These are phyloP conservation scores for Nissolia schottii DNA, from an alignment of 306 rosid species.

Conservation along the genomic window DNA sequence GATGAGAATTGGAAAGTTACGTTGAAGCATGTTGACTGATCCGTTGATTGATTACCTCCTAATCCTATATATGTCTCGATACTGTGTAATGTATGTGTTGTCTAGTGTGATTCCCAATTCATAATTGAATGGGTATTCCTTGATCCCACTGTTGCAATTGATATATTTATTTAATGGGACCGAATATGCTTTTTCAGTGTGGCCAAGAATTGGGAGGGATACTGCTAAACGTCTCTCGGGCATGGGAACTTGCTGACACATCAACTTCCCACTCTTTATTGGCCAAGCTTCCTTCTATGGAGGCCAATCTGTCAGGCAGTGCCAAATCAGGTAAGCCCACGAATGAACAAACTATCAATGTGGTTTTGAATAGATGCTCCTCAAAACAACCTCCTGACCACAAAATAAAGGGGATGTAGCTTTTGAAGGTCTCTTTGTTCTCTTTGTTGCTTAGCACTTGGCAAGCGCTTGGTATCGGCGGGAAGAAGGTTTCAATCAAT, in stretches of 20 bases:
- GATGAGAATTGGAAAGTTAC: neutral
- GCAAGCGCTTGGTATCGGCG: constrained; percentile 76
- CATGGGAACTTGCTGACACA: constrained; percentile 87
- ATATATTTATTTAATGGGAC: neutral
- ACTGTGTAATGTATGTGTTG: neutral
- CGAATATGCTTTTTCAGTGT: constrained; percentile 45
- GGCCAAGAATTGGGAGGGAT: constrained; percentile 83
- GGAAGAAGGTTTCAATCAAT: constrained; percentile 91
- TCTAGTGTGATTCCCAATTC: neutral
- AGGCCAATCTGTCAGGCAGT: constrained; percentile 46
- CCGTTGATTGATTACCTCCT: neutral
- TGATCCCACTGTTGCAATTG: neutral
- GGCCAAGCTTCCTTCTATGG: constrained; percentile 61
- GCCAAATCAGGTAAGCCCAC: constrained; percentile 68
- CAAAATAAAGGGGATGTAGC: neutral
- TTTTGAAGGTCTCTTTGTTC: constrained; percentile 27
- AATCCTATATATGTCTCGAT: neutral
- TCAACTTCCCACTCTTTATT: constrained; percentile 62
- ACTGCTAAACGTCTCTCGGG: constrained; percentile 75
- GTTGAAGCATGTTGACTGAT: neutral
- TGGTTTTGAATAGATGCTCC: constrained; percentile 17
- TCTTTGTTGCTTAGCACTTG: constrained; percentile 59
- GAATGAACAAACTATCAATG: neutral
- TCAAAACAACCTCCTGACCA: neutral
- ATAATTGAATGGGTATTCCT: neutral